These are phyloP conservation scores for Seiridium cupressi DNA, from an alignment of 2,329 filamentous ascomycete species.

Conservation along the genomic window DNA sequence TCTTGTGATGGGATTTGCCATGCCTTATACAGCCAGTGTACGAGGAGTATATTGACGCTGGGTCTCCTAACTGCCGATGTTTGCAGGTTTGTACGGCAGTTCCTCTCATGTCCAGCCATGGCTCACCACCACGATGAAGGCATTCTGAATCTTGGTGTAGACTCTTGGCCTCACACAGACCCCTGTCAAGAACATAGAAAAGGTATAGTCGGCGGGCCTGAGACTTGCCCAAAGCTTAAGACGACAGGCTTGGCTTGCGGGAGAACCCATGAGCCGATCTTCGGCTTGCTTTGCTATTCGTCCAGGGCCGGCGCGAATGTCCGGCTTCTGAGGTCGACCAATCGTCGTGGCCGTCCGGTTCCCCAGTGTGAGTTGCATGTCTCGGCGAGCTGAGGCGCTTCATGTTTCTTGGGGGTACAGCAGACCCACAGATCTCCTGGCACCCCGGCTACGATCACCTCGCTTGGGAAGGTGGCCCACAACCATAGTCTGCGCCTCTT, in stretches of 20 bases:
- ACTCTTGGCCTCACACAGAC: not conserved
- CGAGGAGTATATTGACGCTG: no score
- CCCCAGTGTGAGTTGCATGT: not conserved
- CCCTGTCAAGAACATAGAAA: not conserved
- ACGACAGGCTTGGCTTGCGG: not conserved
- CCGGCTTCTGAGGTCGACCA: not conserved
- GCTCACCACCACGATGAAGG: not conserved
- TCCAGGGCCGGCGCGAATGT: not conserved
- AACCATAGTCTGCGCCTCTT: not conserved
- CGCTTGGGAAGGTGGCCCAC: not conserved
- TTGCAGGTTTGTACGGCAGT: not conserved
- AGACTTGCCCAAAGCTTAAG: not conserved
- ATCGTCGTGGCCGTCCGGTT: not conserved
- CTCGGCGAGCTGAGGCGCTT: not conserved
- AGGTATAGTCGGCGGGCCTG: not conserved
- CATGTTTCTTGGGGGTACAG: not conserved
- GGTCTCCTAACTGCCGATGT: not conserved
- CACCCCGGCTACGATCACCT: not conserved
- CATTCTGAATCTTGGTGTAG: not conserved
- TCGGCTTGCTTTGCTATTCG: not conserved
- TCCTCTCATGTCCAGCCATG: not conserved
- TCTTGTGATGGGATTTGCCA: not conserved
- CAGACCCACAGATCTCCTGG: not conserved
- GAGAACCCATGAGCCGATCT: not conserved
- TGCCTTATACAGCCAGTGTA: not conserved